phyloP scores from a whole-genome alignment of 805 yeast genomes.

The Cyberlindnera meyerae region DNA sequence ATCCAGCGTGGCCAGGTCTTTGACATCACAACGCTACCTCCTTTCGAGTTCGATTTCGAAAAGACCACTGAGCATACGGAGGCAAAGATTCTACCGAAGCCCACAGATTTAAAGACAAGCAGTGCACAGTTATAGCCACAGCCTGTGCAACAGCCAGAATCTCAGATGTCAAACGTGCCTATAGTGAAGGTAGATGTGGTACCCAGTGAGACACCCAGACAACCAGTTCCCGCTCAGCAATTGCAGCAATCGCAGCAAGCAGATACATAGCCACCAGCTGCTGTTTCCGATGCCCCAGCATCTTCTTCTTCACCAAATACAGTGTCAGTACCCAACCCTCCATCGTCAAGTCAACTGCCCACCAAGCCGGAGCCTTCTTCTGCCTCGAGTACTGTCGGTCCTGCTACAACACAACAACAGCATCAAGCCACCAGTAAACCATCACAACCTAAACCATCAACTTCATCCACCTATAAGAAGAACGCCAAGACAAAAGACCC shows the following conservation, averaged over 20 bases:
- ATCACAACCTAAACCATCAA: conserved; percentile 1
- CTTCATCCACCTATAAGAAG: conserved; percentile 1
- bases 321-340: neutral
- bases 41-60: conserved; percentile 8
- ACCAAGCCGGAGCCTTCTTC: neutral
- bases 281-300: no score
- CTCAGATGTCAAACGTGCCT: no score
- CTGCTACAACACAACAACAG: neutral
- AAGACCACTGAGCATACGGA: conserved; percentile 3
- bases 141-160: no score
- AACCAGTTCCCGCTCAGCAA: no score
- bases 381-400: no score
- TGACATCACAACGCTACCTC: conserved; percentile 26
- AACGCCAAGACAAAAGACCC: conserved; percentile 12
- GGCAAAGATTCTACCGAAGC: no score
- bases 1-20: conserved; percentile 42
- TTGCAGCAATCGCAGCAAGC: no score
- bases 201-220: no score
- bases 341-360: neutral
- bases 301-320: no score
- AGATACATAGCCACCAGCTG: no score
- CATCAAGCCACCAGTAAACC: neutral
- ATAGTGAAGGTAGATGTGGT: no score
- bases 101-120: neutral
- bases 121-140: no score